Evolutionary conservation across 2,329 filamentous ascomycete genomes (phyloP).

Genomic region (Colletotrichum sp.): DNA sequence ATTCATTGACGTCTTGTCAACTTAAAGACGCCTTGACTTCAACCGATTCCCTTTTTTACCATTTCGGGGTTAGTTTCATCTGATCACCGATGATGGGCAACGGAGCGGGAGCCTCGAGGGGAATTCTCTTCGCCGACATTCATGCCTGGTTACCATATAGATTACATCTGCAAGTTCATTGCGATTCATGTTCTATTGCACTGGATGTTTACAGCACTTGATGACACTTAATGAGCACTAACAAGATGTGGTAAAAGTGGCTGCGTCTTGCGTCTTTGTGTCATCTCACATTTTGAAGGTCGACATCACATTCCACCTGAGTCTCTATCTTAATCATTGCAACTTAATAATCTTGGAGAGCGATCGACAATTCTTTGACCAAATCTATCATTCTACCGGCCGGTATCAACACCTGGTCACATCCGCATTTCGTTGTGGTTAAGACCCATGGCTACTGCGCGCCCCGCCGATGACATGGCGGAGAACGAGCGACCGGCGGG

Average conservation of each 20-base stretch:
- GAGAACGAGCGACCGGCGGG: background rate
- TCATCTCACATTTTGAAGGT: background rate
- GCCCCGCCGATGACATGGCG: background rate
- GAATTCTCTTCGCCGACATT: background rate
- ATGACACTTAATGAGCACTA: background rate
- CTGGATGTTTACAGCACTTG: background rate
- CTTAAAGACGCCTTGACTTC: background rate
- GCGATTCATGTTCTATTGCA: background rate
- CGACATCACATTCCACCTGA: background rate
- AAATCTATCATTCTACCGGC: background rate
- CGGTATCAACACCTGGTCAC: background rate
- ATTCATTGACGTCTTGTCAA: background rate
- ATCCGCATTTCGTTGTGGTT: background rate
- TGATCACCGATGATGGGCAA: background rate
- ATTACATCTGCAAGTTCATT: background rate
- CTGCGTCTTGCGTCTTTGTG: background rate
- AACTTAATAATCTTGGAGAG: background rate
- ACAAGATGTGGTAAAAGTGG: background rate
- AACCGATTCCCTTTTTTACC: background rate
- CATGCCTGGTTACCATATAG: background rate
- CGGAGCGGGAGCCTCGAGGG: background rate
- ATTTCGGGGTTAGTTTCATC: background rate
- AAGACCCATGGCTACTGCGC: background rate
- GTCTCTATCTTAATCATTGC: background rate
- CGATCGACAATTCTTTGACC: background rate